Conservation (phyloP, 805 yeast genomes). For the Zygosaccharomyces siamensis region DNA sequence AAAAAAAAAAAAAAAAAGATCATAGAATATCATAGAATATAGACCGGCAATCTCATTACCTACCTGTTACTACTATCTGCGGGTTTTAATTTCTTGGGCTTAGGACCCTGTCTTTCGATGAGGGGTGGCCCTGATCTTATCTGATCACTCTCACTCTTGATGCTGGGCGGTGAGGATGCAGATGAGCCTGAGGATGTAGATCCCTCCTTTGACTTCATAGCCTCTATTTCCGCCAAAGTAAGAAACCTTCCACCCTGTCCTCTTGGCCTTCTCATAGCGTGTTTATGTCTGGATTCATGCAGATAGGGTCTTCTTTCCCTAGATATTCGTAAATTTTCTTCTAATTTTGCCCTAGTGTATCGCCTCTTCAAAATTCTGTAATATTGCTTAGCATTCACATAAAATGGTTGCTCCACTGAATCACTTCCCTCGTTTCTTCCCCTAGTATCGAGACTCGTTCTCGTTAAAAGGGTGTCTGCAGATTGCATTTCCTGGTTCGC, state of each 20-base stretch:
- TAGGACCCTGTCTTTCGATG: slow-evolving; percentile 12
- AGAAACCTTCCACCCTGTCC: slow-evolving; percentile 98
- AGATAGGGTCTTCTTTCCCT: slow-evolving; percentile 89
- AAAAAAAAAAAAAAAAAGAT: no score
- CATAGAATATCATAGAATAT: background rate
- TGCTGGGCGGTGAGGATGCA: slow-evolving; percentile 1
- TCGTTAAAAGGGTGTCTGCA: slow-evolving; percentile 2
- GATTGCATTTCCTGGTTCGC: slow-evolving; percentile 3
- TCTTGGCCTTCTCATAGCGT: slow-evolving; percentile 98
- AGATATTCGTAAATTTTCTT: slow-evolving; percentile 80
- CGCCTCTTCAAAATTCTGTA: slow-evolving; percentile 91
- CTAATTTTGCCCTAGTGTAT: slow-evolving; percentile 87
- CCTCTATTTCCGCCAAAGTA: slow-evolving; percentile 82
- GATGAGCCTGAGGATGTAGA: slow-evolving; percentile 8
- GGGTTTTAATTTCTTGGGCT: slow-evolving; percentile 10
- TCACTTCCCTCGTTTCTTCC: slow-evolving; percentile 14
- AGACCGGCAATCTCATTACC: background rate
- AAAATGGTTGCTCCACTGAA: slow-evolving; percentile 79
- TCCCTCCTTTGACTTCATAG: slow-evolving; percentile 40
- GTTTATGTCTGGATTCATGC: slow-evolving; percentile 96
- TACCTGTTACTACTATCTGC: slow-evolving; percentile 3
- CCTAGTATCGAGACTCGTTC: slow-evolving; percentile 1
- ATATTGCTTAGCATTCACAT: slow-evolving; percentile 96
- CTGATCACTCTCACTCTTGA: background rate
- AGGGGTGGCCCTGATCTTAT: slow-evolving; percentile 1